Percentiles rank a stretch among this genome's conserved stretches.
These are phyloP conservation scores for Alternaria hordeiaustralica DNA, from an alignment of 2,329 filamentous ascomycete species.

Conservation along the genomic window DNA sequence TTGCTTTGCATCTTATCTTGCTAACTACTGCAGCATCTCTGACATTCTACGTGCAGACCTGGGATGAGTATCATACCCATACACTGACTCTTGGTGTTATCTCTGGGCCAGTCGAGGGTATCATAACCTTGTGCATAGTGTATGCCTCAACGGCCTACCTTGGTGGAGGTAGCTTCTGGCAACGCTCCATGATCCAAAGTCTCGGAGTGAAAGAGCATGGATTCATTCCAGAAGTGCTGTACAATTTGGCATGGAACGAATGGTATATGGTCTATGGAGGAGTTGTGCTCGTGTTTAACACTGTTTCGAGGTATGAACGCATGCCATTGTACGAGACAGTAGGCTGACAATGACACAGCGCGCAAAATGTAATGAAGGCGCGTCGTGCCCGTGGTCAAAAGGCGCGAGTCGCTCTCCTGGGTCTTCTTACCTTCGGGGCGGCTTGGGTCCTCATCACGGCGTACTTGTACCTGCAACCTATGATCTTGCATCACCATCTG, in stretches of 20 bases:
- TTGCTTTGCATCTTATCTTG: neutral
- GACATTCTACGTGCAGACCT: slow-evolving; percentile 99
- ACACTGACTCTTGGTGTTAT: slow-evolving; percentile 90
- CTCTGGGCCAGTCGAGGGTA: slow-evolving; percentile 93
- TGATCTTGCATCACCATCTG: slow-evolving; percentile 80
- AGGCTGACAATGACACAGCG: slow-evolving; percentile 54
- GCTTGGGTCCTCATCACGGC: slow-evolving; percentile 78
- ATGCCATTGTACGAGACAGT: neutral
- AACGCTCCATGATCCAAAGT: slow-evolving; percentile 76
- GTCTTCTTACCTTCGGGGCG: slow-evolving; percentile 79
- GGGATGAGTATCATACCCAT: slow-evolving; percentile 99
- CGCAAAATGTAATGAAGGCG: slow-evolving; percentile 82
- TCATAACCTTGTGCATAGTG: slow-evolving; percentile 80
- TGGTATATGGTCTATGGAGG: slow-evolving; percentile 91
- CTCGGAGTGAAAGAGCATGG: slow-evolving; percentile 69
- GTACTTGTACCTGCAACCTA: slow-evolving; percentile 85
- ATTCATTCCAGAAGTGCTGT: slow-evolving; percentile 73
- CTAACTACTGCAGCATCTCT: slow-evolving; percentile 66
- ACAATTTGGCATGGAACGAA: slow-evolving; percentile 84
- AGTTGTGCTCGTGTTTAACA: slow-evolving; percentile 84
- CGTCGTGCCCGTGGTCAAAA: slow-evolving; percentile 76
- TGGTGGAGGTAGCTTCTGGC: slow-evolving; percentile 93
- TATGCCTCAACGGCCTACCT: slow-evolving; percentile 84
- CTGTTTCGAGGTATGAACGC: slow-evolving; percentile 65
- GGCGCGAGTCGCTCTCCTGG: slow-evolving; percentile 76